Conservation (phyloP, 2,329 filamentous ascomycete species). For the Talaromyces sp. region DNA sequence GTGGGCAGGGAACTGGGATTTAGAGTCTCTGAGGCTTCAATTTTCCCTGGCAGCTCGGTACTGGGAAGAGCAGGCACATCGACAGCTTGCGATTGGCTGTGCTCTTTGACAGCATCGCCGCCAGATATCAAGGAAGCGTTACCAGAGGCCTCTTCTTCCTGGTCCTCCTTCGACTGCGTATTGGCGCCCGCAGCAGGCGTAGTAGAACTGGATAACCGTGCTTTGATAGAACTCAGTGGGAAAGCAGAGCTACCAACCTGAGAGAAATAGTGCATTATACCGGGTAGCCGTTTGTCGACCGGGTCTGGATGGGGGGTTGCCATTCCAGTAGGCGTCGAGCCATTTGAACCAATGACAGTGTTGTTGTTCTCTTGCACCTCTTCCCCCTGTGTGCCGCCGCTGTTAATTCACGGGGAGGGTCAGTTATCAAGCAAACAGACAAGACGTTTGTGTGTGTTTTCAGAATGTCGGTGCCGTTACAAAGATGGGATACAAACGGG, state of each 20-base stretch:
- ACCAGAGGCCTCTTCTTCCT: conserved; percentile 17
- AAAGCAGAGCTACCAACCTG: conserved; percentile 94
- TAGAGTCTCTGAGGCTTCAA: conserved; percentile 25
- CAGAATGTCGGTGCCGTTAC: background rate
- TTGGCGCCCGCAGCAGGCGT: conserved; percentile 18
- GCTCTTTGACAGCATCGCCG: conserved; percentile 40
- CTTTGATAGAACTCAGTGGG: conserved; percentile 49
- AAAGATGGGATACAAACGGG: background rate
- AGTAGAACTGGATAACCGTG: conserved; percentile 34
- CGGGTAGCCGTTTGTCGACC: conserved; percentile 89
- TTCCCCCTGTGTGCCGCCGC: conserved; percentile 34
- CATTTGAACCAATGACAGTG: conserved; percentile 58
- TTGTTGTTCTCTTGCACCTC: conserved; percentile 30
- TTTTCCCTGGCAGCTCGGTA: conserved; percentile 18
- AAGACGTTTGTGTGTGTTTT: background rate
- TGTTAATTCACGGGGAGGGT: conserved; percentile 8
- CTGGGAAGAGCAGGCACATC: conserved; percentile 21
- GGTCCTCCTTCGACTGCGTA: conserved; percentile 20
- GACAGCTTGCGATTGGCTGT: conserved; percentile 28
- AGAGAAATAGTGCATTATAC: conserved; percentile 93
- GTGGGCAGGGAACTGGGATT: conserved; percentile 36
- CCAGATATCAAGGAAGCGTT: conserved; percentile 31
- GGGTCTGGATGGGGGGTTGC: conserved; percentile 91
- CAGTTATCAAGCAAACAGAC: background rate
- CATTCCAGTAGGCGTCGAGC: conserved; percentile 83